Conservation (phyloP, 2,329 filamentous ascomycete species). For the Colletotrichum liriopes region DNA sequence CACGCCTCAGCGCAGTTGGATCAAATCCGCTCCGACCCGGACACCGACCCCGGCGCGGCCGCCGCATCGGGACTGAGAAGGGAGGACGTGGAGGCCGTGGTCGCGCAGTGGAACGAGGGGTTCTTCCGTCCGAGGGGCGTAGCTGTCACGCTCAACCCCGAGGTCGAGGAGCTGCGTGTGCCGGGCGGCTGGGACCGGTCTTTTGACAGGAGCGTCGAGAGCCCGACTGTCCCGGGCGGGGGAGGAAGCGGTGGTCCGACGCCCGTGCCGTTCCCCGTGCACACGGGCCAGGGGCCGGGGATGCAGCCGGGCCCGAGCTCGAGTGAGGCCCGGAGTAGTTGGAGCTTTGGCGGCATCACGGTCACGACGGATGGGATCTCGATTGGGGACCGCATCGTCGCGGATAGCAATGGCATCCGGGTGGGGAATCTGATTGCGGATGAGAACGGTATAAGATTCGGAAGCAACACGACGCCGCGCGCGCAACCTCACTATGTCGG, state of each 20-base stretch:
- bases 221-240: conserved; percentile 1
- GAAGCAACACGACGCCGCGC: conserved; percentile 42
- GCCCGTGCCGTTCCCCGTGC: conserved; percentile 19
- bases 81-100: conserved; percentile 50
- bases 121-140: conserved; percentile 70
- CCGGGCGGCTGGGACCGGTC: conserved; percentile 53
- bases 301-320: conserved; percentile 40
- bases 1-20: conserved; percentile 61
- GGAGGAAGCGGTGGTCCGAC: not conserved
- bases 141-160: conserved; percentile 54
- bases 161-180: conserved; percentile 44
- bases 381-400: conserved; percentile 60
- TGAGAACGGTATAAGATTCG: conserved; percentile 54
- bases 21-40: conserved; percentile 50
- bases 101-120: conserved; percentile 70
- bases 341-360: conserved; percentile 57
- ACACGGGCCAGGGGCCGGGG: conserved; percentile 28
- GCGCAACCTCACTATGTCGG: conserved; percentile 32
- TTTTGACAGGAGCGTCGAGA: conserved; percentile 47
- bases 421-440: conserved; percentile 63
- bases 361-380: conserved; percentile 61
- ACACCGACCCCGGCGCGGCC: conserved; percentile 51
- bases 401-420: conserved; percentile 62
- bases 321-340: conserved; percentile 44
- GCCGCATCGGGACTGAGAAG: conserved; percentile 11